A percentile compares a stretch with the other conserved stretches of the same genome.
phyloP scores from a whole-genome alignment of 176 grass and related monocot genomes.

The Juncus effusus region DNA sequence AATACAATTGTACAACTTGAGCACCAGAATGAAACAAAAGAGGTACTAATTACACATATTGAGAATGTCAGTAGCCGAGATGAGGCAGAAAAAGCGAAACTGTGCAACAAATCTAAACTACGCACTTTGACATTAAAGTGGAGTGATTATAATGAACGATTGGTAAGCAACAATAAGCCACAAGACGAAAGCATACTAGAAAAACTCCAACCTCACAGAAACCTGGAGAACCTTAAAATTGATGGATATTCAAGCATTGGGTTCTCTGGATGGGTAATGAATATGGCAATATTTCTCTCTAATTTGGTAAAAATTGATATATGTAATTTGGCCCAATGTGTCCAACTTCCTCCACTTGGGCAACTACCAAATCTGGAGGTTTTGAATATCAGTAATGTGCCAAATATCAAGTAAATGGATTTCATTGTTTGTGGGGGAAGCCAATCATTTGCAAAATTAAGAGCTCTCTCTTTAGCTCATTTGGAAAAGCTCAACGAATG shows the following conservation, averaged over 20 bases:
- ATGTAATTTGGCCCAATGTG: constrained; percentile 22
- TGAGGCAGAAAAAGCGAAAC: constrained; percentile 11
- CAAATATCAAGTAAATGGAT: constrained; percentile 11
- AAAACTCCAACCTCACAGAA: constrained; percentile 7
- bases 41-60: constrained; percentile 19
- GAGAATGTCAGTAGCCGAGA: constrained; percentile 15
- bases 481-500: constrained; percentile 15
- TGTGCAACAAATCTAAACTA: constrained; percentile 8
- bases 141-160: not conserved
- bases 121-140: constrained; percentile 19
- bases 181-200: not conserved
- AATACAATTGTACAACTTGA: constrained; percentile 19
- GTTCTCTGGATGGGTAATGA: constrained; percentile 23
- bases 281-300: constrained; percentile 10
- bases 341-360: constrained; percentile 15
- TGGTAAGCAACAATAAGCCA: not conserved
- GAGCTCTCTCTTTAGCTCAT: not conserved
- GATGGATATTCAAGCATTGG: constrained; percentile 14
- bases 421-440: constrained; percentile 9
- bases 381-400: constrained; percentile 5
- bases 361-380: constrained; percentile 19
- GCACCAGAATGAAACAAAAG: constrained; percentile 1
- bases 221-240: constrained; percentile 6
- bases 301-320: constrained; percentile 12
- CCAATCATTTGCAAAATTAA: constrained; percentile 22